These are phyloP conservation scores for Oenanthe javanica DNA, from an alignment of 140 eudicot genomes.

Conservation along the genomic window DNA sequence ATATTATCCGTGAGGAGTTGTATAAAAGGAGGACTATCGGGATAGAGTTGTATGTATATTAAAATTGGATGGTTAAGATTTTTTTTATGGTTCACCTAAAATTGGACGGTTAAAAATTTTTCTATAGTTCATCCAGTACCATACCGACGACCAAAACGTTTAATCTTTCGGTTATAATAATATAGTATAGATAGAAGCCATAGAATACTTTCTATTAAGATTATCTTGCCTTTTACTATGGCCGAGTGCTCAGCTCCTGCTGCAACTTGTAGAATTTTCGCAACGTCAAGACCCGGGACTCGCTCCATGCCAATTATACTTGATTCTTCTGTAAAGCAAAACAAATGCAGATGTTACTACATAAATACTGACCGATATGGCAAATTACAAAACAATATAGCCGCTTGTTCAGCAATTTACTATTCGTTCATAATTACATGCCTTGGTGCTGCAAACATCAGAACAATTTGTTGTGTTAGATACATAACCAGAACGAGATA, in stretches of 20 bases:
- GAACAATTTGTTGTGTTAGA: neutral
- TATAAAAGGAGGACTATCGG: no score
- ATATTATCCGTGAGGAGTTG: no score
- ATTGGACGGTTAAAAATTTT: no score
- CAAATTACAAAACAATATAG: neutral
- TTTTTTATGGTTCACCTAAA: no score
- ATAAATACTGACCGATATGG: no score
- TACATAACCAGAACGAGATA: neutral
- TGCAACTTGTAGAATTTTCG: conserved; percentile 48
- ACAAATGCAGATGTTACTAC: neutral
- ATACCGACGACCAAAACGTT: no score
- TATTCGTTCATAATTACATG: neutral
- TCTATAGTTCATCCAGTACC: no score
- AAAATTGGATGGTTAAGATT: no score
- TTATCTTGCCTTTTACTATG: conserved; percentile 55
- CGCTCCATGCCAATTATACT: conserved; percentile 16
- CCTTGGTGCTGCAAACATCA: neutral
- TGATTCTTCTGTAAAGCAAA: conserved; percentile 24
- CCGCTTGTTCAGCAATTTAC: neutral
- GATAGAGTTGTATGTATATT: no score
- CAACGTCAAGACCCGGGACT: conserved; percentile 30
- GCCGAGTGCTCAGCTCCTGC: conserved; percentile 96
- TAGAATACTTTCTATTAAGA: neutral
- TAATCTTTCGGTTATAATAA: no score
- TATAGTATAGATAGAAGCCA: neutral